phyloP scores from a whole-genome alignment of 1,284 basidiomycete species.

The Fistulinella staudtii region DNA sequence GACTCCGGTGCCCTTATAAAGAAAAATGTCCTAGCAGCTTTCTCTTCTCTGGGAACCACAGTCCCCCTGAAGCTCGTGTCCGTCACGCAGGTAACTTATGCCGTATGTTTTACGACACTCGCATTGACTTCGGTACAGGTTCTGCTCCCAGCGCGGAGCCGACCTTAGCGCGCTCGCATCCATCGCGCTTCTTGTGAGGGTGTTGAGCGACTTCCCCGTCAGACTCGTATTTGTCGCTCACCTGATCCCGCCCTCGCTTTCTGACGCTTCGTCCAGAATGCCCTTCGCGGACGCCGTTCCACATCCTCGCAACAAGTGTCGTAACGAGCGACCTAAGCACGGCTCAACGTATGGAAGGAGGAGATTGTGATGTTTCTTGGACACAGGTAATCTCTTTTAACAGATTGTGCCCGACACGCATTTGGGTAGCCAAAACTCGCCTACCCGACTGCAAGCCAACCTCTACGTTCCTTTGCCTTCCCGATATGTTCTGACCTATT shows the following conservation, averaged over 20 bases:
- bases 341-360: constrained; percentile 60
- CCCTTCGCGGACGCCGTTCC: constrained; percentile 49
- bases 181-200: constrained; percentile 74
- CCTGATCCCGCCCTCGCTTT: background rate
- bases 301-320: constrained; percentile 65
- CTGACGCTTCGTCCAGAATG: constrained; percentile 24
- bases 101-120: constrained; percentile 14
- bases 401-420: constrained; percentile 12
- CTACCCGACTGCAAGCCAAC: background rate
- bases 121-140: constrained; percentile 24
- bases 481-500: background rate
- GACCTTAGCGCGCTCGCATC: constrained; percentile 63
- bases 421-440: constrained; percentile 8
- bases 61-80: constrained; percentile 28
- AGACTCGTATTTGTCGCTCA: constrained; percentile 34
- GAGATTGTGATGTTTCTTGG: constrained; percentile 22
- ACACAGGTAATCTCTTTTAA: constrained; percentile 15
- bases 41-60: constrained; percentile 32
- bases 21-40: constrained; percentile 16
- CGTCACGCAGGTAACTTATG: constrained; percentile 30
- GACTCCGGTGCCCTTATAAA: constrained; percentile 31
- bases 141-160: constrained; percentile 59
- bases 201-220: constrained; percentile 51
- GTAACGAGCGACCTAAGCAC: constrained; percentile 66
- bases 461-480: background rate